A percentile compares a stretch with the other conserved stretches of the same genome.
Conservation (phyloP, 176 grass and related monocot species). For the Oryza brachyantha region DNA sequence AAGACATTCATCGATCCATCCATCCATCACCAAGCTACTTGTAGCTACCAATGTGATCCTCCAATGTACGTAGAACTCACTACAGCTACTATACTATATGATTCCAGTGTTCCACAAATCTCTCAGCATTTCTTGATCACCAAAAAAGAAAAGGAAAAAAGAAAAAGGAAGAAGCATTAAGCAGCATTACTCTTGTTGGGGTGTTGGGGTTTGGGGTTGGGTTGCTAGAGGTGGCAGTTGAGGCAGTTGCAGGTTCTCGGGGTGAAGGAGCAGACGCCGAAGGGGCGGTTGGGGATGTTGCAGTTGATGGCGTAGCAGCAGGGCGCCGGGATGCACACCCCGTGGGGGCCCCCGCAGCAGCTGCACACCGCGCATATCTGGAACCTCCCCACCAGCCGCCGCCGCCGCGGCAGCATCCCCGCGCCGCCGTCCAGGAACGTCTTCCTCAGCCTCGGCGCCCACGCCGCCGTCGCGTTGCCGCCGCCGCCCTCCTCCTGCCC, state of each 20-base stretch:
- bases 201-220: no score
- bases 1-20: background rate
- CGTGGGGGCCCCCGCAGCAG: constrained; percentile 66
- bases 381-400: constrained; percentile 61
- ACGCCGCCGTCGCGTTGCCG: constrained; percentile 7
- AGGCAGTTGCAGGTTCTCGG: constrained; percentile 76
- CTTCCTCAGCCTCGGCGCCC: constrained; percentile 38
- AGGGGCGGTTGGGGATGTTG: constrained; percentile 83
- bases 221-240: constrained; percentile 77
- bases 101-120: background rate
- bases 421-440: constrained; percentile 26
- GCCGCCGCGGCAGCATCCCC: constrained; percentile 9
- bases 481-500: background rate
- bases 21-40: background rate
- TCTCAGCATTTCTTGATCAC: background rate
- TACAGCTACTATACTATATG: background rate
- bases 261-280: constrained; percentile 84
- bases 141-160: background rate
- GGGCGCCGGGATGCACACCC: constrained; percentile 74
- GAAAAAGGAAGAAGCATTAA: background rate
- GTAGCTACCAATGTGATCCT: background rate
- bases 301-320: constrained; percentile 98
- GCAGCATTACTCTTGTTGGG: background rate
- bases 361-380: constrained; percentile 80
- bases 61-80: background rate